Base-by-base conservation (phyloP, 495 filamentous ascomycete species). In the Cairneyella variabilis region DNA sequence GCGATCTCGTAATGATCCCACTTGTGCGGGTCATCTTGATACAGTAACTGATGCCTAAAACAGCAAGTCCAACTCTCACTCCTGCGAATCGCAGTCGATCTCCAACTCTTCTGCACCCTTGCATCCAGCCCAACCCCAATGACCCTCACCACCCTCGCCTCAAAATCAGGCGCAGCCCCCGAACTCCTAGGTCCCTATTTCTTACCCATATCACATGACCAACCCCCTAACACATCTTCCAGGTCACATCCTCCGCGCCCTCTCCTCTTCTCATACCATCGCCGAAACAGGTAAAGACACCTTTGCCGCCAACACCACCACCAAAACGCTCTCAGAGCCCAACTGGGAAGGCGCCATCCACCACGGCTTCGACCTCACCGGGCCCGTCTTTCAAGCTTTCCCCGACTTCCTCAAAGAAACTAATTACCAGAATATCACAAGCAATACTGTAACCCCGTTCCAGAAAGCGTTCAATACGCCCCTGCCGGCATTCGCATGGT, bases 381-480 rank as follows among this genome's bases (percentile, higher is more conserved):
- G 30, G 8, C 30, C 30, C 8, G 30, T 34, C 14, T 40, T 18
- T 40, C 46, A 67, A 36, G 28, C 18, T 6, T 9, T 55, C 6
- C 52, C 52, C 1, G 25, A 20, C 7, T 48, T 8, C 21, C 34
- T 55, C 22, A 9, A 39, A 11, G n/a, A 48, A 16, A 55, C 27
- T 8, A 34, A 34, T 8, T 55, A 55, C 30, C 30, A 48, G 3
- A 48, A 40, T 34, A 23, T 17, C 2, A 46, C 18, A 3, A 34
- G 41, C 21, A 22, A 5, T 26, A 12, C 6, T n/a, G 7, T 20
- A 3, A 21, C 43, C 23, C 32, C n/a, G 4, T 42, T 23, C 14
- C 52, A 55, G 30, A n/a, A 10, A 1, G 28, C 27, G 3, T 20
- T 5, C 17, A 46, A 54, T 37, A 54, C 51, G n/a, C 25, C 32